Evolutionary conservation across 2,329 filamentous ascomycete species (phyloP), one percentile per base, ranked within the genome.

Genomic region (Cladosporium colombiae): DNA sequence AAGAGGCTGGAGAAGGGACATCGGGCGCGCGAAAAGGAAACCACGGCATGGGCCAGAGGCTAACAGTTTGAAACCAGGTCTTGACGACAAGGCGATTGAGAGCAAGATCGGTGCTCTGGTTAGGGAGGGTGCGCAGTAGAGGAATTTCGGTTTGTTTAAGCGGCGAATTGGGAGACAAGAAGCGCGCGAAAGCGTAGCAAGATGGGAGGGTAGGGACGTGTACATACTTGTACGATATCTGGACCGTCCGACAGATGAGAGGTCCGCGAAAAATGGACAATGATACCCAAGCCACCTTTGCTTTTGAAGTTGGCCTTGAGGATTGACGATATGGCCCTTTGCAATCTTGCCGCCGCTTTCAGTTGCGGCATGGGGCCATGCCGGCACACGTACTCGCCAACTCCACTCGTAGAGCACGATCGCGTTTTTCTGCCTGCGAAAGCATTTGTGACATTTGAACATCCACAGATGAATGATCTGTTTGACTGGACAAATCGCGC

Each of bases 1-100:
- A 25, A 29, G 4, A 7, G 16, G 10, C 25, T 27, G 40, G 49
- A 29, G 6, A 16, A 16, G 27, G 25, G 49, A 29, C 23, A 29
- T 29, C 5, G 16, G 13, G 25, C 23, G n/a, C n/a, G 40, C 21
- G 40, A 6, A 6, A 18, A 13, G n/a, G n/a, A 52, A 25, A 27
- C 23, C 25, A 52, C 13, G 7, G 13, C 23, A 52, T 25, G n/a
- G 29, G 18, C 31, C 31, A 46, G 50, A 7, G 14, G 35, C 62
- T 65, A 21, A 65, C 62, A 25, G 13, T 8, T 27, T 8, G 21
- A 23, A 35, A 46, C 31, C 69, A 89, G 88, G 88, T 68, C 79
- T 91, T 73, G 85, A 88, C 72, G 88, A 90, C 77, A 86, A 90
- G 78, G 85, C 88, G 72, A 91, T 92, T 69, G 89, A 91, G 79